A percentile compares a stretch with the other conserved stretches of the same genome.
phyloP scores from a whole-genome alignment of 352 stramenopile species.

The Pythium rhizo-oryzae region DNA sequence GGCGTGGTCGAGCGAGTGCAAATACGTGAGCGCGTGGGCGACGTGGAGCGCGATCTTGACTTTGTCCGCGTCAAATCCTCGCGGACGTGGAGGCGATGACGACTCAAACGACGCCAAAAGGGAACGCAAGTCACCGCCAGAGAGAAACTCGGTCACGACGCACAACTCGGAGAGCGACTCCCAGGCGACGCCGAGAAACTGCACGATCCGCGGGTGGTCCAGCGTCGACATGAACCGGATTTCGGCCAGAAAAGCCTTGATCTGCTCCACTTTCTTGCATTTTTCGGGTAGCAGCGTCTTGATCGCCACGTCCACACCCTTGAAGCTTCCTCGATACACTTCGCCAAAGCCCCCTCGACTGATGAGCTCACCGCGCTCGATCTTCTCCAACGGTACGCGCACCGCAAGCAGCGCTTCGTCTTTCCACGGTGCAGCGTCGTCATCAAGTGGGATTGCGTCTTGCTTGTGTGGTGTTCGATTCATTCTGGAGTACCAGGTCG shows the following conservation, averaged over 20 bases:
- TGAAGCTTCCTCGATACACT: constrained; percentile 1
- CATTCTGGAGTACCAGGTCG: constrained; percentile 5
- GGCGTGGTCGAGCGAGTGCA: constrained; percentile 4
- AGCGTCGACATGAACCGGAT: constrained; percentile 53
- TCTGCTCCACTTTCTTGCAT: constrained; percentile 37
- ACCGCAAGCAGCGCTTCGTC: constrained; percentile 4
- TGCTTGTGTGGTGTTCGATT: background rate
- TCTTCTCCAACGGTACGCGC: constrained; percentile 3
- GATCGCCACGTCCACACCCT: background rate
- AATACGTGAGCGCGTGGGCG: constrained; percentile 11
- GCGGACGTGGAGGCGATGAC: constrained; percentile 8
- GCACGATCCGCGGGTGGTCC: constrained; percentile 47
- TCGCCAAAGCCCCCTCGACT: constrained; percentile 6
- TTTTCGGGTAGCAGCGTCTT: constrained; percentile 20
- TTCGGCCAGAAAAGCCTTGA: constrained; percentile 56
- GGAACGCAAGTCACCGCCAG: constrained; percentile 51
- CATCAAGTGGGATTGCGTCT: background rate
- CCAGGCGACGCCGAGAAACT: constrained; percentile 64
- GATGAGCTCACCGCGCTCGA: background rate
- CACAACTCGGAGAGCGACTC: constrained; percentile 57
- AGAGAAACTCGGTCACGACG: constrained; percentile 66
- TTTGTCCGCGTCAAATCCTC: constrained; percentile 40
- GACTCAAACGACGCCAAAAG: constrained; percentile 41
- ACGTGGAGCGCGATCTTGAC: constrained; percentile 18
- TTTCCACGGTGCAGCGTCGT: constrained; percentile 6